A percentile compares a stretch with the other conserved stretches of the same genome.
Conservation (phyloP, 192 early-diverging fungal genomes). For the Haplosporangium gracile region DNA sequence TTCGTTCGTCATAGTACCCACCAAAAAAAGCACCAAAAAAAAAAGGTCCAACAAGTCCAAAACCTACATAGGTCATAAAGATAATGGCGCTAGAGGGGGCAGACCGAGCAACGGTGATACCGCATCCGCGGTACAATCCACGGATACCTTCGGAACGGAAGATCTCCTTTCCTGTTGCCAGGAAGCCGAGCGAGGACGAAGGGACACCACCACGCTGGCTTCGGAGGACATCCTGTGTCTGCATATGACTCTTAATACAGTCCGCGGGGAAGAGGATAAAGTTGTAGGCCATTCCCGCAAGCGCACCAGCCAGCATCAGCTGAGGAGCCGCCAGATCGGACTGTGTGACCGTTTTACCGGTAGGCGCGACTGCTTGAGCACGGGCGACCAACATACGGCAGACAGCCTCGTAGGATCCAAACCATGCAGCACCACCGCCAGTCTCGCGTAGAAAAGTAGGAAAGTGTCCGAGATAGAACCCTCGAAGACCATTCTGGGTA, state of each 20-base stretch:
- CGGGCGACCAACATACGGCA: constrained; percentile 54
- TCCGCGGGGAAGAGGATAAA: constrained; percentile 92
- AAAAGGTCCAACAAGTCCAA: neutral
- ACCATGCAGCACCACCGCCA: constrained; percentile 96
- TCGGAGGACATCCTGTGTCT: constrained; percentile 80
- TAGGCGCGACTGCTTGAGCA: constrained; percentile 18
- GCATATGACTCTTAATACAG: constrained; percentile 93
- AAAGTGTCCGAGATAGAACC: constrained; percentile 85
- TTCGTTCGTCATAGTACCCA: neutral
- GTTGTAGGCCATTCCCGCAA: constrained; percentile 94
- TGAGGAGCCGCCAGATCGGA: constrained; percentile 77
- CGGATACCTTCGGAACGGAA: constrained; percentile 82
- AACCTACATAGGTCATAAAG: constrained; percentile 90
- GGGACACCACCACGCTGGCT: constrained; percentile 20
- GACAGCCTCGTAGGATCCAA: constrained; percentile 92
- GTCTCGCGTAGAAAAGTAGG: constrained; percentile 91
- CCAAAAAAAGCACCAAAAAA: neutral
- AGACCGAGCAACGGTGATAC: constrained; percentile 89
- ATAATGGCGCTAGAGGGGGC: constrained; percentile 97
- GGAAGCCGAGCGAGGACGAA: constrained; percentile 61
- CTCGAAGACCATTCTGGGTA: constrained; percentile 62
- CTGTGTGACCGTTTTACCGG: constrained; percentile 64
- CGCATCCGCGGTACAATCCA: constrained; percentile 94
- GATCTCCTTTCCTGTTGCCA: constrained; percentile 73
- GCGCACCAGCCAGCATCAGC: constrained; percentile 89